Percentiles rank a stretch among this genome's conserved stretches.
Conservation (phyloP, 2,329 filamentous ascomycete genomes). For the Lasiodiplodia sp. region DNA sequence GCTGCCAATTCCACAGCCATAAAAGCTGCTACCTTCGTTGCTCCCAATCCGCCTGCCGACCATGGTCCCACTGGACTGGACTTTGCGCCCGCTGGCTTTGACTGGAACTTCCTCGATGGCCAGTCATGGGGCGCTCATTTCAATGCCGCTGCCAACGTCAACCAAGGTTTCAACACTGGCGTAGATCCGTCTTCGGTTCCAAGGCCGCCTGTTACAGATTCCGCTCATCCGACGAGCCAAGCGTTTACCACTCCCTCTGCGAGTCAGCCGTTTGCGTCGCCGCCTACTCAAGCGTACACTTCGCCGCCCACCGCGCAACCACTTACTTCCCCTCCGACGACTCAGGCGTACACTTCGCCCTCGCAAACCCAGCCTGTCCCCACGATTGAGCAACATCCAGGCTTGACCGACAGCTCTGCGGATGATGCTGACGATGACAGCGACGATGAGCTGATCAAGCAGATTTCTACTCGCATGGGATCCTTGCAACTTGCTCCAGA, state of each 20-base stretch:
- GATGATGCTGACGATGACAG: conserved; percentile 30
- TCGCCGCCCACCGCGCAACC: conserved; percentile 8
- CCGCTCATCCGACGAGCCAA: conserved; percentile 13
- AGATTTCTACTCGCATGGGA: conserved; percentile 29
- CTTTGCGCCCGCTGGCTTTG: conserved; percentile 28
- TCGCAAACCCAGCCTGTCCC: conserved; percentile 23
- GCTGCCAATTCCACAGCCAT: conserved; percentile 23
- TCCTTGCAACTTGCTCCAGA: conserved; percentile 29
- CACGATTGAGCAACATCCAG: conserved; percentile 20
- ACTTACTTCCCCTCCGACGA: conserved; percentile 16
- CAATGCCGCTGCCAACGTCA: not conserved
- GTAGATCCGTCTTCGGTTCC: conserved; percentile 19
- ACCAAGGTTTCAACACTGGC: conserved; percentile 22
- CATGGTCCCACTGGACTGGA: conserved; percentile 22
- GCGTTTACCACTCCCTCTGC: conserved; percentile 15
- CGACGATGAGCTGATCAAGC: conserved; percentile 30
- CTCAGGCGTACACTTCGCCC: conserved; percentile 13
- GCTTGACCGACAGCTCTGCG: conserved; percentile 20
- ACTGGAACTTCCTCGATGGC: conserved; percentile 29
- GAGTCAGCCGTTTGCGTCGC: conserved; percentile 15
- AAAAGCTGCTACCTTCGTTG: conserved; percentile 10
- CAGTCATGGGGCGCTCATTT: conserved; percentile 21
- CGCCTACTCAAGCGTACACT: conserved; percentile 16
- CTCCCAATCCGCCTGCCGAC: conserved; percentile 10
- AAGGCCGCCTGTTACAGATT: conserved; percentile 17